These are phyloP conservation scores for Starmerella davenportii DNA, from an alignment of 805 yeast species.

Conservation along the genomic window DNA sequence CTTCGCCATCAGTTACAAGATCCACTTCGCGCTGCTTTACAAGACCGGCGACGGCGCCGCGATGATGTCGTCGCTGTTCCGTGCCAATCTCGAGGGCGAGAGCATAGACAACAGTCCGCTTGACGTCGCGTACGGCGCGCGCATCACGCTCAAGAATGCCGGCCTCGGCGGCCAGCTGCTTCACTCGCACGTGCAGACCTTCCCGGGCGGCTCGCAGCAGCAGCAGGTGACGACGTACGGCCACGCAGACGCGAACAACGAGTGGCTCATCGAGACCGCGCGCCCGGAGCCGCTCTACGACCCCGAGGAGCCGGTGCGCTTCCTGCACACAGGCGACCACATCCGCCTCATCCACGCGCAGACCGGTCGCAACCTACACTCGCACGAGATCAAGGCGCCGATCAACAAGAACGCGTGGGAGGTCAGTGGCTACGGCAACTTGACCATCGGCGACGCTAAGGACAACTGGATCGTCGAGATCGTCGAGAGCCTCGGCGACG, in stretches of 20 bases:
- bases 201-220: conserved; percentile 87
- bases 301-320: conserved; percentile 23
- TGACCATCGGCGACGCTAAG: conserved; percentile 55
- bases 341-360: conserved; percentile 66
- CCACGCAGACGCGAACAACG: conserved; percentile 40
- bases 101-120: conserved; percentile 53
- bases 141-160: conserved; percentile 60
- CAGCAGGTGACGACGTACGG: conserved; percentile 76
- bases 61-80: conserved; percentile 90
- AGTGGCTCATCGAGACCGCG: conserved; percentile 57
- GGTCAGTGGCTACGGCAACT: conserved; percentile 75
- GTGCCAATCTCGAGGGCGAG: conserved; percentile 77
- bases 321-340: conserved; percentile 48
- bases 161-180: conserved; percentile 56
- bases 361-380: conserved; percentile 60
- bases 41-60: conserved; percentile 92
- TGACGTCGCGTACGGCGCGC: conserved; percentile 57
- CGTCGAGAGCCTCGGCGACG: conserved; percentile 34
- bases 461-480: conserved; percentile 90
- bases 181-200: conserved; percentile 61
- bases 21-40: conserved; percentile 66
- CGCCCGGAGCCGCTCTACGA: conserved; percentile 22
- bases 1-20: conserved; percentile 77
- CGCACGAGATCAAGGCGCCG: conserved; percentile 96
- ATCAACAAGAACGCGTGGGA: conserved; percentile 83